A percentile compares a stretch with the other conserved stretches of the same genome.
These are phyloP conservation scores for Silene latifolia DNA, from an alignment of 148 eudicot species.

Conservation along the genomic window DNA sequence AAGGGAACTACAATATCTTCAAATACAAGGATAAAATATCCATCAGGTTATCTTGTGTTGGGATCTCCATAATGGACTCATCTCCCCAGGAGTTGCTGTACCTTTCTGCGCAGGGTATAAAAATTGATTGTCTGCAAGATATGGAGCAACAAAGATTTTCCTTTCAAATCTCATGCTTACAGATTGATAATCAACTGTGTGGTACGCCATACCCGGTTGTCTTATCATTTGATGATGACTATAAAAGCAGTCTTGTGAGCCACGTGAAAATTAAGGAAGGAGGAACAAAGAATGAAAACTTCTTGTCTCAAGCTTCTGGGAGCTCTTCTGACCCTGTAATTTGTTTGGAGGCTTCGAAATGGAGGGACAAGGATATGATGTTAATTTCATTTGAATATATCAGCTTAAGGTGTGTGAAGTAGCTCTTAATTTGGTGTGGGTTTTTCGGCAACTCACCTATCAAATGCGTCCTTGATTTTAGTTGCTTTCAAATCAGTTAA, in stretches of 20 bases:
- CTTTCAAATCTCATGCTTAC: constrained; percentile 62
- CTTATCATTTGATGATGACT: constrained; percentile 65
- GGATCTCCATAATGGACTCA: constrained; percentile 82
- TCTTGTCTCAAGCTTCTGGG: constrained; percentile 37
- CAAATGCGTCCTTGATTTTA: constrained; percentile 55
- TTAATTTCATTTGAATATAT: constrained; percentile 75
- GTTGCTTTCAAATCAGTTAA: constrained; percentile 60
- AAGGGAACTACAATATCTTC: constrained; percentile 31
- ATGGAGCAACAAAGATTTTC: constrained; percentile 68
- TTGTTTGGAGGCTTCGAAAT: constrained; percentile 63
- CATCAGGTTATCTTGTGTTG: constrained; percentile 64
- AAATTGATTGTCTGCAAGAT: constrained; percentile 61
- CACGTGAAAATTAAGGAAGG: constrained; percentile 52
- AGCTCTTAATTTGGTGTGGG: constrained; percentile 14
- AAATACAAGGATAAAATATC: constrained; percentile 65
- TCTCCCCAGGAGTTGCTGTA: constrained; percentile 88
- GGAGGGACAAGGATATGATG: constrained; percentile 68
- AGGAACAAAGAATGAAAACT: constrained; percentile 37
- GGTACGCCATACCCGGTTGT: constrained; percentile 83
- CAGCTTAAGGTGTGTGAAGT: constrained; percentile 54
- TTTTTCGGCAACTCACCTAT: neutral
- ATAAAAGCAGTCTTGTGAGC: constrained; percentile 34
- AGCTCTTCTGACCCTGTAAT: constrained; percentile 55
- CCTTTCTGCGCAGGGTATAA: constrained; percentile 61
- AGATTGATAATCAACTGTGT: constrained; percentile 85